Evolutionary conservation across 192 early-diverging fungal genomes (phyloP).

Genomic region (Backusella sp.): DNA sequence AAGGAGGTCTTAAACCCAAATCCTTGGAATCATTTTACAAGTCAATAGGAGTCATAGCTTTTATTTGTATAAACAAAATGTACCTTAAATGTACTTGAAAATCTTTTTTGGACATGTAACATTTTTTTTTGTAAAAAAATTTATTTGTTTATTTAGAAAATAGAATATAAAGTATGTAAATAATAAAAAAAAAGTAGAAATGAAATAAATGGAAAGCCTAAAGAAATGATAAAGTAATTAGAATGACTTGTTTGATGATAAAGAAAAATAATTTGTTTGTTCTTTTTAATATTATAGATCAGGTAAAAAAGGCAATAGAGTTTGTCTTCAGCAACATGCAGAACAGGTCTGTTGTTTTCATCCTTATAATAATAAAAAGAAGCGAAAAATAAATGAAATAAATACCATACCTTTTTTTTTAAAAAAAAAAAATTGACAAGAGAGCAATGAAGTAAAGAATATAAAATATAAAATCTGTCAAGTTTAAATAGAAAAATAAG

Average conservation of each 20-base stretch:
- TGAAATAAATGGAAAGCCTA: not conserved
- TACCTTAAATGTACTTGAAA: slow-evolving; percentile 9
- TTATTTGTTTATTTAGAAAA: not conserved
- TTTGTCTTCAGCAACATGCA: slow-evolving; percentile 18
- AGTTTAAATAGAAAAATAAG: not conserved
- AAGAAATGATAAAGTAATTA: not conserved
- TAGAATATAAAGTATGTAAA: not conserved
- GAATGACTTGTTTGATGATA: not conserved
- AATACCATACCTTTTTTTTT: slow-evolving; percentile 4
- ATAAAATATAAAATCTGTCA: not conserved
- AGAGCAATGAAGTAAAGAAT: not conserved
- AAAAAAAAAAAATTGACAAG: not conserved
- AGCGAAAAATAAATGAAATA: not conserved
- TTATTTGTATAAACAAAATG: not conserved
- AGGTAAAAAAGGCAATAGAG: not conserved
- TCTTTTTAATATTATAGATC: not conserved
- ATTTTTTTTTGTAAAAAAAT: not conserved
- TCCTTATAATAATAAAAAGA: slow-evolving; percentile 10
- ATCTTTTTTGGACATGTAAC: not conserved
- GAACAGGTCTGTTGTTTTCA: slow-evolving; percentile 21
- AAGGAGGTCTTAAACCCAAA: slow-evolving; percentile 18
- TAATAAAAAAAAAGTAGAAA: not conserved
- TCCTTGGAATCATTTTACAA: not conserved
- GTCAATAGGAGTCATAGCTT: not conserved
- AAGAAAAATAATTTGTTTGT: not conserved